Evolutionary conservation across 306 rosid genomes (phyloP).

Genomic region (Dryas octopetala): DNA sequence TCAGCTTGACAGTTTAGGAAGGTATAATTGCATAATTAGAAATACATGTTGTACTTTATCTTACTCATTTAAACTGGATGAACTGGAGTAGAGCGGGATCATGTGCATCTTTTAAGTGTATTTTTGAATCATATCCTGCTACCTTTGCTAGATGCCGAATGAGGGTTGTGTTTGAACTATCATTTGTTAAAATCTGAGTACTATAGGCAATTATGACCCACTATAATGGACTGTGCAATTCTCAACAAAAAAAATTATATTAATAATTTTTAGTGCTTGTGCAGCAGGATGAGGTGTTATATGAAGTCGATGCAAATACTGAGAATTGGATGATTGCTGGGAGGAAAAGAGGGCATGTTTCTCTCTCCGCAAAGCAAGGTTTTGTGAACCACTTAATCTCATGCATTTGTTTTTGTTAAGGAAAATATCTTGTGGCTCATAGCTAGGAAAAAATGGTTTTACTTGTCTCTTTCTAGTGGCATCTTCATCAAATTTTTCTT

Average conservation of each 20-base stretch:
- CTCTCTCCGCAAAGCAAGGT: slow-evolving; percentile 80
- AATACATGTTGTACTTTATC: not conserved
- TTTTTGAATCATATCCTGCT: not conserved
- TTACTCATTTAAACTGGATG: not conserved
- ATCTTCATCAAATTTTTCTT: slow-evolving; percentile 25
- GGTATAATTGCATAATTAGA: not conserved
- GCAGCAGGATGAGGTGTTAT: slow-evolving; percentile 76
- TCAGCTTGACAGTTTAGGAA: not conserved
- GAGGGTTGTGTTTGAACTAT: not conserved
- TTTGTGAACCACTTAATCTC: slow-evolving; percentile 13
- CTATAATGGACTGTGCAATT: slow-evolving; percentile 1
- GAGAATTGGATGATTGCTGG: slow-evolving; percentile 99
- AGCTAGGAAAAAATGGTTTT: not conserved
- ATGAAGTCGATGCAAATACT: slow-evolving; percentile 77
- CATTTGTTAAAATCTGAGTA: slow-evolving; percentile 12
- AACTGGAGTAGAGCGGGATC: not conserved
- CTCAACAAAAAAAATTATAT: not conserved
- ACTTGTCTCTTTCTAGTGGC: not conserved
- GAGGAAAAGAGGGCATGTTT: slow-evolving; percentile 89
- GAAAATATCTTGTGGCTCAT: not conserved
- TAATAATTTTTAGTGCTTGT: slow-evolving; percentile 17
- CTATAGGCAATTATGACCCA: slow-evolving; percentile 11
- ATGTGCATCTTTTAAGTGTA: not conserved
- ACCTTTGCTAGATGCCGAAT: slow-evolving; percentile 5
- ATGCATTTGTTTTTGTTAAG: not conserved